Evolutionary conservation across 164 flowering plant species (phyloP).

Genomic region (Vitis rupestris): DNA sequence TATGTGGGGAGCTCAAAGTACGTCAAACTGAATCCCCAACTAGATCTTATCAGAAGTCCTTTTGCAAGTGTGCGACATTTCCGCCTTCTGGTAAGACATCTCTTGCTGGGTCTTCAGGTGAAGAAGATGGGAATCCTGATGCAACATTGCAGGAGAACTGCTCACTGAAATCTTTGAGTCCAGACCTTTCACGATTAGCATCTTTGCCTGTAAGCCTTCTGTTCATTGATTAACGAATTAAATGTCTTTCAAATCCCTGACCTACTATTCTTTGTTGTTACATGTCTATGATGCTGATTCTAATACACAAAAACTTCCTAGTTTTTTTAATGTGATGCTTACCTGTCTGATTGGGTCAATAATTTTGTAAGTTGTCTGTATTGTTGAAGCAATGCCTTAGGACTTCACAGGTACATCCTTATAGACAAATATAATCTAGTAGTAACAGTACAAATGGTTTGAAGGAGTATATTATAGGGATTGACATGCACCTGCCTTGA

Average conservation of each 20-base stretch:
- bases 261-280: neutral
- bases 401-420: no score
- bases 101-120: constrained; percentile 13
- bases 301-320: no score
- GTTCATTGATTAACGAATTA: neutral
- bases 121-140: constrained; percentile 16
- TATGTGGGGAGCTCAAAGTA: constrained; percentile 8
- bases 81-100: constrained; percentile 22
- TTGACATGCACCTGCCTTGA: no score
- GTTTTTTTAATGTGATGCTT: neutral
- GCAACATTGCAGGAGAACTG: constrained; percentile 7
- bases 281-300: no score
- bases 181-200: constrained; percentile 22
- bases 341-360: neutral
- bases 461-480: no score
- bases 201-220: constrained; percentile 51
- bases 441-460: no score
- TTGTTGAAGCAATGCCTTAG: no score
- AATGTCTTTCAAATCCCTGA: neutral
- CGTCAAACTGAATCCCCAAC: constrained; percentile 2
- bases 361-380: neutral
- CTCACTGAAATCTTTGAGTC: constrained; percentile 1
- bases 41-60: constrained; percentile 17
- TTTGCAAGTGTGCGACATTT: constrained; percentile 40
- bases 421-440: no score